Conservation (phyloP, 192 early-diverging fungal species). For the Coemansia sp. region DNA sequence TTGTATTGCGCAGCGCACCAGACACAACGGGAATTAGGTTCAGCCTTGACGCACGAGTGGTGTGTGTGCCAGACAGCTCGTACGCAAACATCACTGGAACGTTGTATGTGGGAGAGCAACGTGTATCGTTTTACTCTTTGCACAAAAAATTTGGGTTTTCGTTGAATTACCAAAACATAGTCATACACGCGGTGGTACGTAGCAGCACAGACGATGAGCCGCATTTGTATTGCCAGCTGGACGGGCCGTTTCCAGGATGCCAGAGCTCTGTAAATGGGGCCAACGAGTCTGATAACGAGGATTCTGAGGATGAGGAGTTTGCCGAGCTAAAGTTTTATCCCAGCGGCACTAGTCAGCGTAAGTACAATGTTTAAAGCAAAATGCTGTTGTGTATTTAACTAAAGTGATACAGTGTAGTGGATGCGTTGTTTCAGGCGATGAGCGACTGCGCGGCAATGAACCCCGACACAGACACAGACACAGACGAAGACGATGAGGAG, state of each 20-base stretch:
- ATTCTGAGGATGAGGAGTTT: constrained; percentile 22
- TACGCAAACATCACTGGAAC: constrained; percentile 3
- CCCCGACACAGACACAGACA: constrained; percentile 14
- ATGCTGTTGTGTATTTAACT: background rate
- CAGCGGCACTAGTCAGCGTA: constrained; percentile 1
- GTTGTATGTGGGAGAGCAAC: constrained; percentile 18
- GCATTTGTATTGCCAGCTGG: constrained; percentile 44
- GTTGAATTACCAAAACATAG: constrained; percentile 27
- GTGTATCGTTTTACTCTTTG: constrained; percentile 13
- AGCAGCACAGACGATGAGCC: background rate
- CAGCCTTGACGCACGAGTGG: constrained; percentile 1
- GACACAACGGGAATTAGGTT: background rate
- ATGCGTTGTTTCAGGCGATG: constrained; percentile 34
- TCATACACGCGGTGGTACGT: constrained; percentile 32
- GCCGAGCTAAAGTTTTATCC: constrained; percentile 28
- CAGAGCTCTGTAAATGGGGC: background rate
- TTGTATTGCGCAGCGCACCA: background rate
- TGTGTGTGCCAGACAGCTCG: constrained; percentile 20
- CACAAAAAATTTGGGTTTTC: constrained; percentile 15
- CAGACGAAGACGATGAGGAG: background rate
- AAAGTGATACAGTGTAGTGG: constrained; percentile 5
- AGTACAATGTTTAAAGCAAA: background rate
- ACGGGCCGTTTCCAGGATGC: constrained; percentile 16
- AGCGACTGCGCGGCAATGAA: constrained; percentile 35
- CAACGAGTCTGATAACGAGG: background rate